phyloP scores from a whole-genome alignment of 2,329 filamentous ascomycete species.

The Venturiaceae sp. region DNA sequence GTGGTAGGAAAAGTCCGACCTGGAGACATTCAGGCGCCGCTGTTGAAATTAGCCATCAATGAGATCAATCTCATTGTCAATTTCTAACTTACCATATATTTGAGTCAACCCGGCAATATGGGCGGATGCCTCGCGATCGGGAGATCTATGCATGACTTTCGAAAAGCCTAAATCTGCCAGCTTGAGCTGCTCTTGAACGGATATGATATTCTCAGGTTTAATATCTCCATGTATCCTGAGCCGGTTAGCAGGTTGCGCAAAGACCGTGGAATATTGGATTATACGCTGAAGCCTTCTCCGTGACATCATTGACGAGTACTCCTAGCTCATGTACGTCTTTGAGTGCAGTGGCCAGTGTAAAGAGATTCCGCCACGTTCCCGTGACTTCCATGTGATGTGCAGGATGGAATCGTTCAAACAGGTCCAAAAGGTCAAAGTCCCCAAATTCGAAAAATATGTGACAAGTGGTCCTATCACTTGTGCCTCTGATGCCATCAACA shows the following conservation, averaged over 20 bases:
- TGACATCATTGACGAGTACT: background rate
- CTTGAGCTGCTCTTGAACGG: constrained; percentile 23
- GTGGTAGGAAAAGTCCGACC: constrained; percentile 11
- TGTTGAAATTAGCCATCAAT: no score
- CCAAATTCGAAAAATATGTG: constrained; percentile 25
- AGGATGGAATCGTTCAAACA: constrained; percentile 17
- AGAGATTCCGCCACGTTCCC: constrained; percentile 22
- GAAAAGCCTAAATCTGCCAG: constrained; percentile 29
- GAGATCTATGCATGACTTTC: constrained; percentile 11
- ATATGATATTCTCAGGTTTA: constrained; percentile 34
- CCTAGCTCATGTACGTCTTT: constrained; percentile 16
- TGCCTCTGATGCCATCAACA: no score
- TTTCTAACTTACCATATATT: no score
- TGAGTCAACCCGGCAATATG: no score
- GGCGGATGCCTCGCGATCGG: no score
- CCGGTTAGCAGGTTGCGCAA: background rate
- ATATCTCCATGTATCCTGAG: constrained; percentile 32
- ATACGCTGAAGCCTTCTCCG: no score
- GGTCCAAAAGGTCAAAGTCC: constrained; percentile 21
- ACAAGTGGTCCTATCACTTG: no score
- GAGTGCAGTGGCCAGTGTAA: constrained; percentile 20
- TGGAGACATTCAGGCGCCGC: no score
- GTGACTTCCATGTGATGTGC: constrained; percentile 19
- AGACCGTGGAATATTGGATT: no score
- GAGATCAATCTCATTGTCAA: no score